Evolutionary conservation across 2,329 filamentous ascomycete species (phyloP).

Genomic region (Curvularia verruculosa): DNA sequence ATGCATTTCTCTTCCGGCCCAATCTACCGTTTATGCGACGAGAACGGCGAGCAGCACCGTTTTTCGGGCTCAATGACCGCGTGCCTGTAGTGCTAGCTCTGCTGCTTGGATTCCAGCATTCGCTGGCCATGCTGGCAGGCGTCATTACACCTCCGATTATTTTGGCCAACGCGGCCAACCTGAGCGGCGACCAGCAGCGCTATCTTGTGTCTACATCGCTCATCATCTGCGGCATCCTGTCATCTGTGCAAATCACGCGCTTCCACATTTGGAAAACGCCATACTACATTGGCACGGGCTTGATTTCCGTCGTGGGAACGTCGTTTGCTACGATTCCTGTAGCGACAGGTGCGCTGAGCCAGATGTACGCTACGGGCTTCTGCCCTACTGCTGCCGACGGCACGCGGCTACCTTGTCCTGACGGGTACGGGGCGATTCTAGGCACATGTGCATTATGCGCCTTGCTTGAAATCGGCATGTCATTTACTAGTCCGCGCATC

Average conservation of each 20-base stretch:
- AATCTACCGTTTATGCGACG: slow-evolving; percentile 83
- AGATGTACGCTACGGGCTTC: slow-evolving; percentile 79
- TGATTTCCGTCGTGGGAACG: slow-evolving; percentile 80
- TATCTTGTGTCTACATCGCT: slow-evolving; percentile 81
- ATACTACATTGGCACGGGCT: slow-evolving; percentile 70
- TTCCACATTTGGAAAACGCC: slow-evolving; percentile 74
- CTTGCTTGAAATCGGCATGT: slow-evolving; percentile 72
- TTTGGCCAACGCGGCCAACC: slow-evolving; percentile 69
- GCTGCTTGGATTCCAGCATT: slow-evolving; percentile 78
- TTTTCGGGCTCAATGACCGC: slow-evolving; percentile 80
- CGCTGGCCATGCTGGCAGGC: slow-evolving; percentile 71
- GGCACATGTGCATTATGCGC: slow-evolving; percentile 64
- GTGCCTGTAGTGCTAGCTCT: slow-evolving; percentile 78
- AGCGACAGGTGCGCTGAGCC: slow-evolving; percentile 71
- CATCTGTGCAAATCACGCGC: slow-evolving; percentile 74
- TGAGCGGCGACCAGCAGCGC: slow-evolving; percentile 66
- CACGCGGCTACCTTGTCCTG: slow-evolving; percentile 72
- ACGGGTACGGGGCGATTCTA: slow-evolving; percentile 76
- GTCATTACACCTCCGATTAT: slow-evolving; percentile 82
- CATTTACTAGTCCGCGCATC: slow-evolving; percentile 72
- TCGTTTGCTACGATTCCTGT: slow-evolving; percentile 79
- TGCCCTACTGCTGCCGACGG: slow-evolving; percentile 67
- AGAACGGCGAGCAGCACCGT: slow-evolving; percentile 66
- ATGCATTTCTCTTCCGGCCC: slow-evolving; percentile 81
- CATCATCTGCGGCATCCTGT: slow-evolving; percentile 79